Base-by-base conservation (phyloP, 306 rosid genomes). In the Mimosa pudica region DNA sequence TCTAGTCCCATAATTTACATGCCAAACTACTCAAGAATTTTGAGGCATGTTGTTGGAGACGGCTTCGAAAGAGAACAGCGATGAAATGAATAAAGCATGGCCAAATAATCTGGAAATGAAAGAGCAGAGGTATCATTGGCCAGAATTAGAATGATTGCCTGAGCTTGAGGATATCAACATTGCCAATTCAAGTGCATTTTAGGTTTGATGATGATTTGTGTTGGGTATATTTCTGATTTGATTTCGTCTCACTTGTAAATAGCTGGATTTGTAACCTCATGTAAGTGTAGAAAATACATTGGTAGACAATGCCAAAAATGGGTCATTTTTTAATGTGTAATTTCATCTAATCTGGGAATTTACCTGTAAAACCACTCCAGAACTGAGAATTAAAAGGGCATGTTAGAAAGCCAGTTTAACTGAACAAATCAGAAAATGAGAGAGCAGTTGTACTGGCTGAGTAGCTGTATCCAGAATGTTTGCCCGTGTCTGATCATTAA, bases 111-210 rank as follows among this genome's bases (percentile, higher is more conserved):
- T 2, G 42, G 42, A 38, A 38, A 5, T 38, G 42, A 5, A 38
- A 38, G 42, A 38, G 42, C 42, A 38, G 42, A 38, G 42, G 42
- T 38, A 38, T 3, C 42, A 38, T 3, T 1, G 5, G 42, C 42
- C 30, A 24, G 0, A 24, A 24, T 24, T 24, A 38, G 42, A 5
- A 38, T 38, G 42, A 38, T 38, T 38, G 42, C 42, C 42, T 38
- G 42, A 38, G 42, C 30, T 24, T 24, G 30, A 24, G 81, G 89
- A 79, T 71, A 46, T 63, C 47, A 73, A 91, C 71, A 41, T 70
- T 52, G 60, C 84, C 54, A 90, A 86, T 75, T 47, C 97, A 0
- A 86, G 92, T 0, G 82, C 88, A 11, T 94, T 94, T 85, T 91
- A 87, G 30, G 84, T 82, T 55, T 24, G 30, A 24, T 24, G 30